Percentiles rank a stretch among this genome's conserved stretches.
Evolutionary conservation across 805 yeast species (phyloP).

Genomic region (Lipomyces kockii): DNA sequence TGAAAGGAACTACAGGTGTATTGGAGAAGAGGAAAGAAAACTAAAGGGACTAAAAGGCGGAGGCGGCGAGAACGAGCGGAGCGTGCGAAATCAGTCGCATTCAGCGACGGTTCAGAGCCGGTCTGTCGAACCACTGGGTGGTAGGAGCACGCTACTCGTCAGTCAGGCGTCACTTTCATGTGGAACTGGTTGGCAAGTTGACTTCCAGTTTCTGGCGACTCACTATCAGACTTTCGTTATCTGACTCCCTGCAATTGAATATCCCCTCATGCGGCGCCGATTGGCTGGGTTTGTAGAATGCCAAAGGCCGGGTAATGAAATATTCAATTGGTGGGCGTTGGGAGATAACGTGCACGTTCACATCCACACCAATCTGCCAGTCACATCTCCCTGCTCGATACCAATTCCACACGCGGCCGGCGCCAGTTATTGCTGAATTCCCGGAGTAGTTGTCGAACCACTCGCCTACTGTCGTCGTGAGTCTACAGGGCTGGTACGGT

Average conservation of each 20-base stretch:
- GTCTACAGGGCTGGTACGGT: not conserved
- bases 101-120: not conserved
- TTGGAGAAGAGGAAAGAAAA: not conserved
- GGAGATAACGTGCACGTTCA: not conserved
- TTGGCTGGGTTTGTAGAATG: not conserved
- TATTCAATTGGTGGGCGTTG: not conserved
- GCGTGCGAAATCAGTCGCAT: not conserved
- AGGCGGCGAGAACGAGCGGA: not conserved
- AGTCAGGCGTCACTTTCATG: not conserved
- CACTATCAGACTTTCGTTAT: conserved; percentile 1
- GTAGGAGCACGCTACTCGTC: not conserved
- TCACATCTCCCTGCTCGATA: not conserved
- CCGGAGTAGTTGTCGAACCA: not conserved
- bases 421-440: no score
- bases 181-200: not conserved
- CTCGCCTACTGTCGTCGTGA: not conserved
- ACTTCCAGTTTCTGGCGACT: not conserved
- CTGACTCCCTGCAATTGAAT: conserved; percentile 6
- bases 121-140: not conserved
- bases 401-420: no score
- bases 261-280: conserved; percentile 1
- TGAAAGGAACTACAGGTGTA: no score
- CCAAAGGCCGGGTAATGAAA: not conserved
- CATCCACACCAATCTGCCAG: not conserved
- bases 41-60: not conserved